These are phyloP conservation scores for Bonnemaisonia californica DNA, from an alignment of 31 red algal genomes.

Conservation along the genomic window DNA sequence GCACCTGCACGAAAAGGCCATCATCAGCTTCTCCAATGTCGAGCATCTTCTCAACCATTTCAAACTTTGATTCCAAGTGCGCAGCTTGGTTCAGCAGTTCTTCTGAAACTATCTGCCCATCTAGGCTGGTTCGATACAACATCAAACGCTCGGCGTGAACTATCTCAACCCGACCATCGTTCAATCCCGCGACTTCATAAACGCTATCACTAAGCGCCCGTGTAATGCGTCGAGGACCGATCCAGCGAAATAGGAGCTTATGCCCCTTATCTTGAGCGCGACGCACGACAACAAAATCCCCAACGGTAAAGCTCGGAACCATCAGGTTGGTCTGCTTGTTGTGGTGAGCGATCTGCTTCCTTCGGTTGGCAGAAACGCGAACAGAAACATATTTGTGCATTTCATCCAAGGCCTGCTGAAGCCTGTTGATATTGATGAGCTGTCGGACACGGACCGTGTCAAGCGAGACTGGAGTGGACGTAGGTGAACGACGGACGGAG, in stretches of 20 bases:
- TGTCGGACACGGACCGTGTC: not conserved
- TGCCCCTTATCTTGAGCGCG: constrained; percentile 12
- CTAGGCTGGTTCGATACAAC: not conserved
- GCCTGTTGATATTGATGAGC: not conserved
- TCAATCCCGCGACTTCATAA: constrained; percentile 1
- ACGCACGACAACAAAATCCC: constrained; percentile 31
- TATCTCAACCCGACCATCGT: not conserved
- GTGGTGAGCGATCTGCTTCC: not conserved
- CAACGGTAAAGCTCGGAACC: not conserved
- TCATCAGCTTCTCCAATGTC: constrained; percentile 27
- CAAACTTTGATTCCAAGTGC: constrained; percentile 11
- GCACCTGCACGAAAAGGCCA: constrained; percentile 10
- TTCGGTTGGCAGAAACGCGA: not conserved
- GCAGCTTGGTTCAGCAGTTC: no score
- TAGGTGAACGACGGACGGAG: not conserved
- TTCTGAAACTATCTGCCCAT: not conserved
- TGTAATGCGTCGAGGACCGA: constrained; percentile 16
- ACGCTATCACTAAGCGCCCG: not conserved
- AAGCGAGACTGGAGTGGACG: not conserved
- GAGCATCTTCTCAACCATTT: constrained; percentile 10
- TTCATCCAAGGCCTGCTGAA: not conserved
- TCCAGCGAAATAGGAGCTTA: constrained; percentile 28
- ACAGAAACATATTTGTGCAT: not conserved
- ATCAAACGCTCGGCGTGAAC: not conserved
- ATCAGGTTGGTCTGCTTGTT: constrained; percentile 36